Base-by-base conservation (phyloP, 1,284 basidiomycete genomes). In the Cutaneotrichosporon daszewskae region DNA sequence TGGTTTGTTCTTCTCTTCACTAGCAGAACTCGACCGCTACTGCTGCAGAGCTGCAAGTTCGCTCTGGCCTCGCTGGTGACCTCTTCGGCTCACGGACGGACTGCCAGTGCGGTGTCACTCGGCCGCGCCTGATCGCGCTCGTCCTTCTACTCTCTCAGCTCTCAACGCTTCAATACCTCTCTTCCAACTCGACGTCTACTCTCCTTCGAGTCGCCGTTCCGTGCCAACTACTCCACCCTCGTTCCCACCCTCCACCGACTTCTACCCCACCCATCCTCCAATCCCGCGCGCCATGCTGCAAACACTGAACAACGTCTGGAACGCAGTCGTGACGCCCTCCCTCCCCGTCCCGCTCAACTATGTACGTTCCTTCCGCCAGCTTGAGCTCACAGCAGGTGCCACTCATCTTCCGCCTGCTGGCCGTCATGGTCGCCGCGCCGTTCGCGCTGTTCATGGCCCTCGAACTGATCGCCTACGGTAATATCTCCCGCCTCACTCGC, bases 381-480 rank as follows among this genome's bases (percentile, higher is more conserved):
- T 3, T 3, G 9, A 19, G 18, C 39, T 46, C n/a, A 41, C 39
- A 16, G 36, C 46, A 64, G 62, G 33, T 62, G 16, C 59, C 59
- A 24, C 44, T 61, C 33, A 20, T 57, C 17, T 64, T 57, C 43
- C 54, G 62, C 13, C 23, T 60, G 11, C 13, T 45, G 3, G 59
- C 62, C 2, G 37, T 61, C 31, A 32, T 55, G 5, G 39, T 62
- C 5, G 60, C 57, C 10, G 50, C 56, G 5, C 62, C 62, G 2
- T 61, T 64, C 28, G 52, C 51, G 3, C 25, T 64, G 10, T 60
- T 47, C 44, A 59, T 62, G 14, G 53, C 52, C 1, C 51, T 64
- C 17, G 62, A 64, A 34, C 34, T 62, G 16, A 55, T 62, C 17
- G 62, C 60, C 7, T 64, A 64, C 32, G 59, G 62, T 59, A 39